These are phyloP conservation scores for Brassica carinata DNA, from an alignment of 345 rosid species.

Conservation along the genomic window DNA sequence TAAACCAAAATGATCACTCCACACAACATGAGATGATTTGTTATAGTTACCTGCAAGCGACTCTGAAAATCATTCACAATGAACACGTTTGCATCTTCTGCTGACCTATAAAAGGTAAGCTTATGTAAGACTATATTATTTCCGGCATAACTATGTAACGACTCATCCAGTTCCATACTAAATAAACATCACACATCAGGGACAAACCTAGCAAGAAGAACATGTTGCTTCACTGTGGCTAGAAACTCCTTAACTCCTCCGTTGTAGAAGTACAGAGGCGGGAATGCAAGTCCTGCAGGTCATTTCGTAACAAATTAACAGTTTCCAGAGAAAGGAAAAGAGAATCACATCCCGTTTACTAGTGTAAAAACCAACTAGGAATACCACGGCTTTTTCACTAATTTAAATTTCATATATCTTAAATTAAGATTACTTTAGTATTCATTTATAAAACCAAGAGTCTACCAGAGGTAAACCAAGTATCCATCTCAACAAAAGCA, in stretches of 20 bases:
- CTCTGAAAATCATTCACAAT: constrained; percentile 85
- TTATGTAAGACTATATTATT: constrained; percentile 10
- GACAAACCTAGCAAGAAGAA: constrained; percentile 78
- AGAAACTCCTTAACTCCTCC: constrained; percentile 94
- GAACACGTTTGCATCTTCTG: constrained; percentile 88
- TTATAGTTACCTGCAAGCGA: constrained; percentile 75
- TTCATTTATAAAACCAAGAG: background rate
- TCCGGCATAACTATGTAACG: constrained; percentile 6
- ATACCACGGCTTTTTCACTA: too few relatives aligned
- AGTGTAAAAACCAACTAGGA: too few relatives aligned
- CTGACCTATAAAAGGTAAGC: constrained; percentile 60
- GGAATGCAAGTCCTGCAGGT: constrained; percentile 80
- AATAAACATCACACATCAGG: constrained; percentile 13
- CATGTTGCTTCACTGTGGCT: constrained; percentile 79
- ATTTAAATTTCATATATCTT: too few relatives aligned
- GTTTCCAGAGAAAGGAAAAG: too few relatives aligned
- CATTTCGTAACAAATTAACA: background rate
- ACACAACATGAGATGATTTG: background rate
- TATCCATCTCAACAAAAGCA: background rate
- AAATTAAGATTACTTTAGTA: too few relatives aligned
- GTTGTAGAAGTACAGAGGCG: constrained; percentile 91
- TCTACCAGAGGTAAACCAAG: background rate
- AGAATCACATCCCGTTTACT: too few relatives aligned
- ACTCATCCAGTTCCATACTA: constrained; percentile 22
- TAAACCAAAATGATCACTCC: constrained; percentile 12